Percentiles rank a stretch among this genome's conserved stretches.
phyloP scores from a whole-genome alignment of 2,329 filamentous ascomycete species.

The Nakataea oryzae region DNA sequence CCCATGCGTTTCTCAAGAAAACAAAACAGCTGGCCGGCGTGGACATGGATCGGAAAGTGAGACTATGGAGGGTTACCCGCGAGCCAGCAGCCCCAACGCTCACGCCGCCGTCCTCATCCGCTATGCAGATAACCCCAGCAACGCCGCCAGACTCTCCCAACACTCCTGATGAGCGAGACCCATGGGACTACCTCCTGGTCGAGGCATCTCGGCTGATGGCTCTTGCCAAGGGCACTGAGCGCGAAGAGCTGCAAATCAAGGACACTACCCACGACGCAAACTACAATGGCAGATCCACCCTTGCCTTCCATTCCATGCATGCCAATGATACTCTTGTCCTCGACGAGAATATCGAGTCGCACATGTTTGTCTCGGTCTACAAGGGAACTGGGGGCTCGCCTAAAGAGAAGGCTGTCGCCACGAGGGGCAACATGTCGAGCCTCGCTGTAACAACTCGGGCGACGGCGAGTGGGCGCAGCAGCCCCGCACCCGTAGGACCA shows the following conservation, averaged over 20 bases:
- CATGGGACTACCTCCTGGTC: constrained; percentile 41
- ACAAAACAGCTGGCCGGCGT: constrained; percentile 62
- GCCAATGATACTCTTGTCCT: constrained; percentile 70
- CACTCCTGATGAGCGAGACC: constrained; percentile 12
- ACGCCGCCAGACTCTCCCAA: constrained; percentile 16
- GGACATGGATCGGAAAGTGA: constrained; percentile 60
- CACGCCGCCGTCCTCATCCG: constrained; percentile 24
- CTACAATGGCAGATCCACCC: constrained; percentile 62
- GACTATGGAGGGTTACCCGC: constrained; percentile 58
- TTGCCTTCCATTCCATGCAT: constrained; percentile 58
- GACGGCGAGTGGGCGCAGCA: constrained; percentile 56
- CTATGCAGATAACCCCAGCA: neutral
- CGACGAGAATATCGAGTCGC: constrained; percentile 61
- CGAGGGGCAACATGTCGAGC: constrained; percentile 19
- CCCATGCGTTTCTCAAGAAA: constrained; percentile 65
- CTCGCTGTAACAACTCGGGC: constrained; percentile 23
- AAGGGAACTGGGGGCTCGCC: constrained; percentile 13
- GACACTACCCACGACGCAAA: constrained; percentile 66
- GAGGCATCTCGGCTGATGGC: constrained; percentile 52
- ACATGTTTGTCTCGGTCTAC: constrained; percentile 46
- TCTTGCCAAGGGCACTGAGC: constrained; percentile 51
- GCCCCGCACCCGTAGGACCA: constrained; percentile 47
- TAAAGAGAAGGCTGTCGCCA: constrained; percentile 24
- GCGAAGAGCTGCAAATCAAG: constrained; percentile 50
- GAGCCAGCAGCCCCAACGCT: constrained; percentile 23